These are phyloP conservation scores for Ustilago sp. DNA, from an alignment of 1,284 basidiomycete species.

Conservation along the genomic window DNA sequence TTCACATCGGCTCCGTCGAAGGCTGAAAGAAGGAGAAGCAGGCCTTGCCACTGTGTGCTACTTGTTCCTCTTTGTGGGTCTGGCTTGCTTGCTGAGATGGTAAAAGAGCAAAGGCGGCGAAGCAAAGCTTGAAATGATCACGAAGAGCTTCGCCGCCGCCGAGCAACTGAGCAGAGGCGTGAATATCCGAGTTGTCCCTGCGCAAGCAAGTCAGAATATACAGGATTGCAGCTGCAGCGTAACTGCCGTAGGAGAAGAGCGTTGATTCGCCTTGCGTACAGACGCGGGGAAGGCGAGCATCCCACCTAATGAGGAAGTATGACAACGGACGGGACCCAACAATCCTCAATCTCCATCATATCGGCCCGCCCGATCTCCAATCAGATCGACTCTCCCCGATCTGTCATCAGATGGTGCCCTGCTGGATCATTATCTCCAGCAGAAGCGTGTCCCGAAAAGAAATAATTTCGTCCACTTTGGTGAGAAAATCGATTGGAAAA, in stretches of 20 bases:
- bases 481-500: background rate
- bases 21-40: background rate
- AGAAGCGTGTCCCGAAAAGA: background rate
- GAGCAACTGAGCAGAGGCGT: background rate
- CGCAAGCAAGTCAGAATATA: background rate
- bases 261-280: conserved; percentile 4
- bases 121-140: background rate
- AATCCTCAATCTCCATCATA: too few relatives aligned
- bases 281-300: conserved; percentile 15
- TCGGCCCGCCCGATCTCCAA: too few relatives aligned
- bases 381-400: too few relatives aligned
- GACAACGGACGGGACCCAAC: too few relatives aligned
- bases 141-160: background rate
- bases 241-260: background rate
- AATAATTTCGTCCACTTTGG: too few relatives aligned
- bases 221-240: background rate
- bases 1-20: background rate
- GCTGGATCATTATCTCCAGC: background rate
- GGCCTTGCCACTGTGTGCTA: too few relatives aligned
- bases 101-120: background rate
- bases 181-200: conserved; percentile 6
- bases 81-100: background rate
- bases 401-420: too few relatives aligned
- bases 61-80: too few relatives aligned
- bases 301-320: too few relatives aligned